Evolutionary conservation across 2,329 filamentous ascomycete genomes (phyloP), one percentile per base, ranked within the genome.

Genomic region (Penicillium brasilianum): DNA sequence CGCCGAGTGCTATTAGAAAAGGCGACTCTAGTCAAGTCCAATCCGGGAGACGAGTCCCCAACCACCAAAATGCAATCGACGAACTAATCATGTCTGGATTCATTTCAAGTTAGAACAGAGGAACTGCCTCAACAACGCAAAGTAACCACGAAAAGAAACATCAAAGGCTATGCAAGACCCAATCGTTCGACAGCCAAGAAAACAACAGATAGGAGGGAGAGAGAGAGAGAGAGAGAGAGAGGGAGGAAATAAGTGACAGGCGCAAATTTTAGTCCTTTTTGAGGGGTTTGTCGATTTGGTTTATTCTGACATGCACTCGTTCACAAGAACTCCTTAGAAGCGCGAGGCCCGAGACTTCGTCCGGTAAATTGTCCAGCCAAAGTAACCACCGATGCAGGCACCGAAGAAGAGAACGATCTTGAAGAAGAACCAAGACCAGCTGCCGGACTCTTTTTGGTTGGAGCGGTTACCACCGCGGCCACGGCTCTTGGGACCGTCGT

Each of bases 301-400:
- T 22, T n/a, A 2, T 36, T 51, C 16, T 30, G 25, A 53, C 28
- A 39, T 28, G 32, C 14, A 39, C 39, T 43, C 39, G 18, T 43
- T 53, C 20, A n/a, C 34, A 10, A 14, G 4, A 20, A 10, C 59
- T 53, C 44, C 52, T 68, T 67, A 76, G 59, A 77, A 78, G 49
- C 76, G 68, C 57, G 75, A 77, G 28, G 74, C 74, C 74, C 85
- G 86, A 76, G 81, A 83, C 63, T 76, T 78, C 65, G 90, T 78
- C 74, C 93, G 86, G 80, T 91, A 99, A 49, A 89, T 85, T 7
- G 93, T 97, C 76, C 85, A 98, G 30, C 92, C 94, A 48, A 93
- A 87, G 76, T 98, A 99, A 4, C 76, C 90, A 67, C 90, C 93
- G 10, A 84, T 90, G 48, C 89, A 70, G 16, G 88, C 85, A 32